Evolutionary conservation across 345 rosid species (phyloP).

Genomic region (Noccaea bulbosa): DNA sequence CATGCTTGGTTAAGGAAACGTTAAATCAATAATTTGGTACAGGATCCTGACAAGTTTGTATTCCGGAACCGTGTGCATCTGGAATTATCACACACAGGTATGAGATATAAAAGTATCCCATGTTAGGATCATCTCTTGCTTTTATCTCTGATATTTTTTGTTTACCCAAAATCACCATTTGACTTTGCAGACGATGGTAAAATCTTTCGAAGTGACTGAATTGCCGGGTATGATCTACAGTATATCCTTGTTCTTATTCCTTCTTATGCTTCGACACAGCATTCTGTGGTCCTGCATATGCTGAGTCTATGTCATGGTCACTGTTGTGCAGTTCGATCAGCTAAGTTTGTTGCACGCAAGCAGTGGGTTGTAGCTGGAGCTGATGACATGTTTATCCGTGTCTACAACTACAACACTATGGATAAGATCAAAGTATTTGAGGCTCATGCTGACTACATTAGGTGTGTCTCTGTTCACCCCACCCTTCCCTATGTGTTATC

Average conservation of each 20-base stretch:
- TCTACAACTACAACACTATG: conserved; percentile 79
- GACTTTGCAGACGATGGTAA: conserved; percentile 66
- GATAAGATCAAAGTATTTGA: conserved; percentile 74
- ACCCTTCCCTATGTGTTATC: conserved; percentile 73
- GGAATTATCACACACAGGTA: conserved; percentile 90
- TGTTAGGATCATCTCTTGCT: conserved; percentile 15
- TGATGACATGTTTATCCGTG: conserved; percentile 81
- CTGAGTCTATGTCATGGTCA: conserved; percentile 30
- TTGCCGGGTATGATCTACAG: conserved; percentile 66
- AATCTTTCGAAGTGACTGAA: conserved; percentile 83
- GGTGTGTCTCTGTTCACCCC: conserved; percentile 82
- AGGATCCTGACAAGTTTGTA: conserved; percentile 71
- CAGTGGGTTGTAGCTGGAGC: conserved; percentile 90
- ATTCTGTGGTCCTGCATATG: conserved; percentile 22
- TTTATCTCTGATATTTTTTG: not conserved
- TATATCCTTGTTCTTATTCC: not conserved
- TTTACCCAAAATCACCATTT: conserved; percentile 37
- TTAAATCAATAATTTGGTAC: conserved; percentile 18
- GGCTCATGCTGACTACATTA: conserved; percentile 85
- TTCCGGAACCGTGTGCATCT: conserved; percentile 66
- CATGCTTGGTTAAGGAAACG: not conserved
- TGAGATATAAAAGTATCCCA: conserved; percentile 1
- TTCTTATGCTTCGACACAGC: not conserved
- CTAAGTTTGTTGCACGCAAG: conserved; percentile 78
- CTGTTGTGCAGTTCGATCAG: conserved; percentile 78